A percentile compares a stretch with the other conserved stretches of the same genome.
phyloP scores from a whole-genome alignment of 129 eudicot species.

The Flaveria linearis region DNA sequence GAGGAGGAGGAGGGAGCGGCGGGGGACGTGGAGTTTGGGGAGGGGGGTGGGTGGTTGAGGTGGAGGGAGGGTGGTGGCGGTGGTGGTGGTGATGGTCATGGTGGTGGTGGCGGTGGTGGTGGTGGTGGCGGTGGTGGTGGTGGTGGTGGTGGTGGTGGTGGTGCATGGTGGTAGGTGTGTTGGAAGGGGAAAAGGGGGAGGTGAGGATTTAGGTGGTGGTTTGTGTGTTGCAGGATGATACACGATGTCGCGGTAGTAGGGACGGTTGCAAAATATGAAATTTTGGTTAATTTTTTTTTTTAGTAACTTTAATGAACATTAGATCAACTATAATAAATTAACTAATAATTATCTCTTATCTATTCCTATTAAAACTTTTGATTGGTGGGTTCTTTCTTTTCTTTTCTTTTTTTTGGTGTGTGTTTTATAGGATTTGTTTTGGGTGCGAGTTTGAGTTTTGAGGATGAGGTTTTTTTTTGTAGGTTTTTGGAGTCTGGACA shows the following conservation, averaged over 20 bases:
- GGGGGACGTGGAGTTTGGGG: conserved; percentile 47
- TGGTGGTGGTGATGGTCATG: conserved; percentile 36
- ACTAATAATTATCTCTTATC: too few relatives aligned
- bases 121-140: conserved; percentile 38
- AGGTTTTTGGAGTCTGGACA: too few relatives aligned
- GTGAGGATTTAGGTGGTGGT: conserved; percentile 31
- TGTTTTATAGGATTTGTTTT: too few relatives aligned
- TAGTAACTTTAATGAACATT: too few relatives aligned
- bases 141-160: conserved; percentile 31
- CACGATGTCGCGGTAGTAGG: conserved; percentile 28
- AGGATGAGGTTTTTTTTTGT: too few relatives aligned
- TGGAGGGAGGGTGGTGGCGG: background rate
- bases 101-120: conserved; percentile 33
- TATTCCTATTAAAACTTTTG: too few relatives aligned
- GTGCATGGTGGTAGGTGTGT: conserved; percentile 48
- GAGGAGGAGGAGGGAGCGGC: conserved; percentile 79
- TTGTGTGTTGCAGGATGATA: conserved; percentile 37
- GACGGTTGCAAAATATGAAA: background rate
- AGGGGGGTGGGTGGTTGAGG: conserved; percentile 37
- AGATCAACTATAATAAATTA: too few relatives aligned
- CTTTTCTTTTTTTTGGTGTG: too few relatives aligned
- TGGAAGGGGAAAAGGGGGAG: conserved; percentile 31
- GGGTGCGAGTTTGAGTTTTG: too few relatives aligned
- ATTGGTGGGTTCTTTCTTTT: too few relatives aligned
- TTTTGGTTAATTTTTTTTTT: background rate